Base-by-base conservation (phyloP, 371 early-diverging fungal species). In the Mucor lusitanicus region DNA sequence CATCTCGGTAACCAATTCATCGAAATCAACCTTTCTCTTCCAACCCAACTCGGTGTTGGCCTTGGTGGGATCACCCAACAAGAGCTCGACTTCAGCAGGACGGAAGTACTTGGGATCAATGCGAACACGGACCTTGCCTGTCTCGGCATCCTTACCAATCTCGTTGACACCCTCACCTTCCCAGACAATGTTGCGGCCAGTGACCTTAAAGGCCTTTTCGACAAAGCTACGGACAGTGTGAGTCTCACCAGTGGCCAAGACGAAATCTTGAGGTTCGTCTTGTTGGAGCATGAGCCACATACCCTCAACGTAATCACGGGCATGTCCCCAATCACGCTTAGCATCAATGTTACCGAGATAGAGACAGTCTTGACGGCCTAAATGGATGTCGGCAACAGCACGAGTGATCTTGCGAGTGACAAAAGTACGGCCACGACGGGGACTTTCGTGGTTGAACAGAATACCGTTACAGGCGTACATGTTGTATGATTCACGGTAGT, bases 261-360 rank as follows among this genome's bases (percentile, higher is more conserved):
- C 93, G 76, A 86, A 94, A 75, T 94, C 95, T 23, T 92, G 88
- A n/a, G 93, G 90, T 11, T 72, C 37, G 6, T 92, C 89, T 75
- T 93, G 92, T 74, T 93, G 95, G 11, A 94, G 82, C 91, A 94
- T 94, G 61, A 88, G 78, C 92, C 93, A 92, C 95, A 93, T 94
- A 59, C 93, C 95, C 80, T 91, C 91, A 66, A 93, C 85, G 73
- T 94, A 94, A 72, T 94, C 95, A 59, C 88, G 83, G 23, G 93
- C 95, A 74, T 94, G 93, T 59, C 95, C 94, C 95, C 95, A 94
- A 81, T 93, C 93, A 79, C 95, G 88, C 81, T 88, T 88, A 48
- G 95, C 88, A 73, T 94, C 93, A 55, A 94, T 79, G 75, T 94
- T 94, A 67, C 95, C 95, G 9, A 94, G 78, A 71, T 90, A 89